These are phyloP conservation scores for Globisporangium viniferum DNA, from an alignment of 352 stramenopile genomes.

Conservation along the genomic window DNA sequence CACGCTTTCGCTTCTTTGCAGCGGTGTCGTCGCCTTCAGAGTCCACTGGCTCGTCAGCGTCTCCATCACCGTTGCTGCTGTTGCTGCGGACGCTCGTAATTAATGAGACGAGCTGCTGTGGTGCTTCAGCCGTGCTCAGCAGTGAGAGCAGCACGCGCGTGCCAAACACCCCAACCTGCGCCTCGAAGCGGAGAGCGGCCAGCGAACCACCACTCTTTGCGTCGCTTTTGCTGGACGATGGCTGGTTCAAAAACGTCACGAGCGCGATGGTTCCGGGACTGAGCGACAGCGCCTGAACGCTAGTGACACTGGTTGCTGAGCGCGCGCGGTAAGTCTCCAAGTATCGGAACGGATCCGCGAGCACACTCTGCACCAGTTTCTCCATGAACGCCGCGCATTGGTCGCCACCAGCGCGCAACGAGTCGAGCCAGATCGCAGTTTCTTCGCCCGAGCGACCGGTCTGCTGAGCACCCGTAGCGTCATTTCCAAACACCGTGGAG, in stretches of 20 bases:
- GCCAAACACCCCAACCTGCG: constrained; percentile 32
- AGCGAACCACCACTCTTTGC: not conserved
- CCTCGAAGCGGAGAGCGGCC: constrained; percentile 23
- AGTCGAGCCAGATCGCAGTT: constrained; percentile 65
- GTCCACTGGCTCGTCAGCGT: not conserved
- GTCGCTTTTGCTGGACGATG: not conserved
- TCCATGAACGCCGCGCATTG: constrained; percentile 47
- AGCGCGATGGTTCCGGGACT: constrained; percentile 53
- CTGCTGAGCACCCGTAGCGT: constrained; percentile 7
- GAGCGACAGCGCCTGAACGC: constrained; percentile 15
- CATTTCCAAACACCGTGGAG: constrained; percentile 54
- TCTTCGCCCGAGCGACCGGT: constrained; percentile 39
- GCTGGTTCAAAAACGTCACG: constrained; percentile 41
- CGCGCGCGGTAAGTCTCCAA: constrained; percentile 25
- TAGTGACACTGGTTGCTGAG: not conserved
- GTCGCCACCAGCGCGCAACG: constrained; percentile 35
- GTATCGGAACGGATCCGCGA: constrained; percentile 49
- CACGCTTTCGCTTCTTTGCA: constrained; percentile 23
- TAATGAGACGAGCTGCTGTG: constrained; percentile 36
- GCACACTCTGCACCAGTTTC: constrained; percentile 35
- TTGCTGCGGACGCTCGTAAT: constrained; percentile 24
- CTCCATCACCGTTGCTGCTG: not conserved
- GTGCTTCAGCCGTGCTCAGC: constrained; percentile 27
- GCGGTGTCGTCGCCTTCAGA: not conserved
- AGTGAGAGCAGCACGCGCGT: constrained; percentile 42